phyloP scores from a whole-genome alignment of 1,139 yeast species.

The Hanseniaspora gamundiae region DNA sequence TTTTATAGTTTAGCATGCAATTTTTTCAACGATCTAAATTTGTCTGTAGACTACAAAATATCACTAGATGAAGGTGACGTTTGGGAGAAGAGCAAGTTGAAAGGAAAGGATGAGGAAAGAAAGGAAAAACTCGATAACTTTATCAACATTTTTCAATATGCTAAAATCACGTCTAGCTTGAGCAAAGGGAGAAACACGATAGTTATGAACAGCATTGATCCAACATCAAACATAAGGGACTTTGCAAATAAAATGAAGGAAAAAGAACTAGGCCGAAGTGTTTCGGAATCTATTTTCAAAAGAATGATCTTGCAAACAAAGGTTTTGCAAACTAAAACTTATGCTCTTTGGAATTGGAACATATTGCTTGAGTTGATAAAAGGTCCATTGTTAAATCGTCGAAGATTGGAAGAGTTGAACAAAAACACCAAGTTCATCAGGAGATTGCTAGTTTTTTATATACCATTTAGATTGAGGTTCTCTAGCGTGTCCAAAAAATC shows the following conservation, averaged over 20 bases:
- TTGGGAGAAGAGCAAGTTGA: constrained; percentile 8
- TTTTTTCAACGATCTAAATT: constrained; percentile 34
- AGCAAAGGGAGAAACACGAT: constrained; percentile 27
- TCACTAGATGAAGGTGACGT: background rate
- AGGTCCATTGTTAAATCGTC: constrained; percentile 68
- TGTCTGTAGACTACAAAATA: constrained; percentile 6
- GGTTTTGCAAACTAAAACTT: constrained; percentile 69
- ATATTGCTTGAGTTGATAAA: constrained; percentile 52
- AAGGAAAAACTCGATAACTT: constrained; percentile 5
- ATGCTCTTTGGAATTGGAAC: constrained; percentile 82
- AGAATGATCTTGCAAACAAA: constrained; percentile 54
- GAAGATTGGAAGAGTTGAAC: constrained; percentile 63
- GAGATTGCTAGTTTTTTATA: constrained; percentile 69
- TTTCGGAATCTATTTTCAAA: constrained; percentile 65
- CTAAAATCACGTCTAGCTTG: constrained; percentile 32
- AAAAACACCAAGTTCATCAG: constrained; percentile 80
- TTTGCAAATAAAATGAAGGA: constrained; percentile 33
- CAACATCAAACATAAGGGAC: constrained; percentile 21
- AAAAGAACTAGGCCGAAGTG: constrained; percentile 34
- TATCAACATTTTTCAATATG: constrained; percentile 31
- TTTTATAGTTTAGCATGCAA: constrained; percentile 43
- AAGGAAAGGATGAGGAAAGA: background rate
- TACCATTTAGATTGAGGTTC: constrained; percentile 84
- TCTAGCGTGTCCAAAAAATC: constrained; percentile 46
- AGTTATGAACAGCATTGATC: constrained; percentile 21